Base-by-base conservation (phyloP, 768 basidiomycete species). In the Tephrocybe sp. region DNA sequence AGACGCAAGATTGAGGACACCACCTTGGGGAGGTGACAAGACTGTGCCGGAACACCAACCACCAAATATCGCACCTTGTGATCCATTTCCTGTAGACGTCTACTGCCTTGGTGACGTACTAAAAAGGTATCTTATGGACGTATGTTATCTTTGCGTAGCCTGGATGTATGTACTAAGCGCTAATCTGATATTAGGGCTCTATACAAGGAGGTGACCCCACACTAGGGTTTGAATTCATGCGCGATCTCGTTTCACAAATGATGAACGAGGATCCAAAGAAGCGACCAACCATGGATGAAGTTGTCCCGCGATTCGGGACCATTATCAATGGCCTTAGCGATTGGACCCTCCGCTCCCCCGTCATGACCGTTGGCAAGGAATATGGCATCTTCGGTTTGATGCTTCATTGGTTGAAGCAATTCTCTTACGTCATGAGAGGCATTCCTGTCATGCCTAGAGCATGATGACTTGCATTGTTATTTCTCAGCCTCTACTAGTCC, bases 11-110 rank as follows among this genome's bases (percentile, higher is more conserved):
- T 53, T 59, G 0, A 69, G 68, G 33, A 22, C 49, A 8, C 67
- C 70, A 0, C 63, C 71, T 1, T 57, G 59, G 36, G 74, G 76
- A 1, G 75, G 65, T 1, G 72, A 77, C 57, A 73, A 66, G 49
- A 57, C 68, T 2, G 70, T 70, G 0, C 71, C 70, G 2, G 72
- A 73, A 40, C 67, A 68, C 34, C 57, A 62, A 22, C 58, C 54
- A 12, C 53, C 60, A 2, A 35, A 53, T 2, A 49, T 55, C 1
- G 60, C 49, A 17, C 49, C 60, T 11, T 52, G 63, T 22, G 49
- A 72, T 51, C 65, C 69, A 0, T 73, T 73, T 23, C 55, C 65
- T 0, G 68, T 65, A 0, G 72, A 74, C 33, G 53, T 74, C 11
- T 74, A 71, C 52, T 68, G 65, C 13, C 38, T 73, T 1, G 69